These are phyloP conservation scores for Stenocarpella maydis DNA, from an alignment of 2,329 filamentous ascomycete genomes.

Conservation along the genomic window DNA sequence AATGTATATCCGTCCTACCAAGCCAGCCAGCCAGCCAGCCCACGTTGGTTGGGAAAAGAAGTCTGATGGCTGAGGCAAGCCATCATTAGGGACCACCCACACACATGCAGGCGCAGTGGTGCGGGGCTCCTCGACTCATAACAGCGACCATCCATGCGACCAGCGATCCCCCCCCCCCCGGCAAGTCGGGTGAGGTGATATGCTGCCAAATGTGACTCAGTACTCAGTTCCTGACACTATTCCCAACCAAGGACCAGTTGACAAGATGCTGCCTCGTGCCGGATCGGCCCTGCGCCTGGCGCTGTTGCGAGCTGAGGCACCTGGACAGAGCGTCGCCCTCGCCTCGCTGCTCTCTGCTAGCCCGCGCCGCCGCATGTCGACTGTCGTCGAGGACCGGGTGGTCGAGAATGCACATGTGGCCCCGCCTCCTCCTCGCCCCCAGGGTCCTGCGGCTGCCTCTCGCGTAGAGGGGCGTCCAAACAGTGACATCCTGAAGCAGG, in stretches of 20 bases:
- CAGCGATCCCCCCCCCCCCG: neutral
- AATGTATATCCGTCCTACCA: neutral
- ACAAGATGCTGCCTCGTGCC: constrained; percentile 18
- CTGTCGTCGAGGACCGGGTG: constrained; percentile 14
- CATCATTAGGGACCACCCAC: neutral
- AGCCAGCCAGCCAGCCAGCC: no score
- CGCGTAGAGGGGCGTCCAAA: neutral
- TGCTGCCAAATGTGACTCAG: constrained; percentile 3
- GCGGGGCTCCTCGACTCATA: constrained; percentile 10
- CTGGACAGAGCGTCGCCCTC: neutral
- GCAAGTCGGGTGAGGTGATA: neutral
- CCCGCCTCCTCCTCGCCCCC: constrained; percentile 12
- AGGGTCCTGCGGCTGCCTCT: neutral
- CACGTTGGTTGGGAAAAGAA: neutral
- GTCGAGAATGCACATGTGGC: constrained; percentile 10
- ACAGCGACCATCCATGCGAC: neutral
- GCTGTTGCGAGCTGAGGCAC: constrained; percentile 10
- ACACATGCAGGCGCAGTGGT: constrained; percentile 1
- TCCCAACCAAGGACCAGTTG: neutral
- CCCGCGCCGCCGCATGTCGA: constrained; percentile 10
- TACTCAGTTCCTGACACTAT: neutral
- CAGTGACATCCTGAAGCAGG: constrained; percentile 51
- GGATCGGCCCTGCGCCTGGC: constrained; percentile 1
- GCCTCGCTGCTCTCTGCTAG: neutral
- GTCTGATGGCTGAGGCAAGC: constrained; percentile 10